Percentiles rank a stretch among this genome's conserved stretches.
Evolutionary conservation across 129 eudicot genomes (phyloP).

Genomic region (Helianthus tuberosus): DNA sequence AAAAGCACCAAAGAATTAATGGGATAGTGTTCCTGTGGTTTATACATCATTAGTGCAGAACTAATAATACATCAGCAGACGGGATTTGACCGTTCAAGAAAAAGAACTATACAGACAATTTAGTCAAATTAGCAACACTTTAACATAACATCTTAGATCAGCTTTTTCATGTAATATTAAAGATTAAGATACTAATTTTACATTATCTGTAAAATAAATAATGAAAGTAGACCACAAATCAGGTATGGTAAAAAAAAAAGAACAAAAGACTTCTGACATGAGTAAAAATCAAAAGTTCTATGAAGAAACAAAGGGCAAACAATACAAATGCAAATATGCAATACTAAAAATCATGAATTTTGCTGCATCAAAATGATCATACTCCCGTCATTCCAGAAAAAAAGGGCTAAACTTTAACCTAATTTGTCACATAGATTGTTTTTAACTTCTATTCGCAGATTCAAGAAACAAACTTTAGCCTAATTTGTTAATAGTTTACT

Average conservation of each 20-base stretch:
- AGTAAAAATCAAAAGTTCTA: constrained; percentile 9
- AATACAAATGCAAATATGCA: background rate
- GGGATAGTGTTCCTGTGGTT: constrained; percentile 11
- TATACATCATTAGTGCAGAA: constrained; percentile 4
- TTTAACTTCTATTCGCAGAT: background rate
- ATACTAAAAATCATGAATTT: background rate
- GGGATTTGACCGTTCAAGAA: background rate
- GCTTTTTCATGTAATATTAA: too few species aligned
- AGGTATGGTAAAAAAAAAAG: background rate
- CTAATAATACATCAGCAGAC: constrained; percentile 13
- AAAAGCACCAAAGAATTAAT: constrained; percentile 9
- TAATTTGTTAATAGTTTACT: background rate
- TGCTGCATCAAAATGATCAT: background rate
- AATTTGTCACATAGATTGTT: constrained; percentile 3
- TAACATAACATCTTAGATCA: too few species aligned
- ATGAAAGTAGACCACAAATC: background rate
- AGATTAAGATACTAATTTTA: background rate
- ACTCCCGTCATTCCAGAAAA: background rate
- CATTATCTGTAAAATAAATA: background rate
- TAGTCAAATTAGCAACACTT: constrained; percentile 16
- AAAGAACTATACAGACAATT: background rate
- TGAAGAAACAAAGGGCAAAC: background rate
- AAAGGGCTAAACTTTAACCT: background rate
- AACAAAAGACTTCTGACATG: background rate
- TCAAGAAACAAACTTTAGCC: too few species aligned